A percentile compares a stretch with the other conserved stretches of the same genome.
Conservation (phyloP, 2,329 filamentous ascomycete genomes). For the Trichophyton mentagrophytes region DNA sequence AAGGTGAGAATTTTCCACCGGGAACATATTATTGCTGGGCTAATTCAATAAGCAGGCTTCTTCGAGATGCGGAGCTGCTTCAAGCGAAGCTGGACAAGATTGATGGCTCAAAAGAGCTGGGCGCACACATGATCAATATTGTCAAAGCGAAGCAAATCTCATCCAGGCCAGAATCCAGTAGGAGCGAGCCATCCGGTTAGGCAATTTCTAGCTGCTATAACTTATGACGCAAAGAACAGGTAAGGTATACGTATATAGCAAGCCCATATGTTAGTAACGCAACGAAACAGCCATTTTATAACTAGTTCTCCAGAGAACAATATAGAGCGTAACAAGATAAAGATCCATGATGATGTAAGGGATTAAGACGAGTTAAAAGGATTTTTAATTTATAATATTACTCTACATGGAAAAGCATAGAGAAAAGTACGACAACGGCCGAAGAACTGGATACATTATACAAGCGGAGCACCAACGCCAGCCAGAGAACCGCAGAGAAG, state of each 20-base stretch:
- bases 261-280: no score
- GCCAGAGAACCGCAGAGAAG: slow-evolving; percentile 30
- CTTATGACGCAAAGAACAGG: no score
- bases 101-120: slow-evolving; percentile 3
- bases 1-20: background rate
- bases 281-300: no score
- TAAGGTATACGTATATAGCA: no score
- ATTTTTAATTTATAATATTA: background rate
- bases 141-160: slow-evolving; percentile 2
- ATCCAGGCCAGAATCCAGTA: background rate
- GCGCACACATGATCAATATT: slow-evolving; percentile 4
- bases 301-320: no score
- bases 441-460: slow-evolving; percentile 18
- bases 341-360: no score
- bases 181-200: no score
- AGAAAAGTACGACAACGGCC: background rate
- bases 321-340: no score
- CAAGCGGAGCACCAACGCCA: slow-evolving; percentile 48
- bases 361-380: background rate
- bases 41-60: slow-evolving; percentile 2
- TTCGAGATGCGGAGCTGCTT: slow-evolving; percentile 4
- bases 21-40: background rate
- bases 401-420: background rate
- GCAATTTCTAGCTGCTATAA: no score
- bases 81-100: slow-evolving; percentile 2